These are phyloP conservation scores for Daldinia caldariorum DNA, from an alignment of 495 filamentous ascomycete genomes.

Conservation along the genomic window DNA sequence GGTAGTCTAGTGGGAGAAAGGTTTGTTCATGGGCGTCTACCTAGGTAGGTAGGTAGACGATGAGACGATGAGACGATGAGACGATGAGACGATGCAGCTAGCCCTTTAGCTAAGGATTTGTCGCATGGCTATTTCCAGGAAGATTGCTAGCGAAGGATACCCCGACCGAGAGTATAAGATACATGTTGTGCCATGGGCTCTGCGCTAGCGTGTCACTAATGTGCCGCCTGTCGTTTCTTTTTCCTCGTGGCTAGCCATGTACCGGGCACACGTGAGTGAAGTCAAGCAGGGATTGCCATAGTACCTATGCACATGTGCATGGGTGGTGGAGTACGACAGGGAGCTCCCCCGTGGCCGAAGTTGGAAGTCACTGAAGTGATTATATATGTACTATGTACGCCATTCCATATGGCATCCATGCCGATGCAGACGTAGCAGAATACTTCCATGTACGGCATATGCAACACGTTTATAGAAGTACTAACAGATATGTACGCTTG, in stretches of 20 bases:
- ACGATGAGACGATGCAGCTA: slow-evolving; percentile 28
- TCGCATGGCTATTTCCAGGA: slow-evolving; percentile 47
- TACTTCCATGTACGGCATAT: background rate
- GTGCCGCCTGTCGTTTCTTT: slow-evolving; percentile 39
- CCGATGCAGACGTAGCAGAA: slow-evolving; percentile 3
- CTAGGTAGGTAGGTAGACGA: no score
- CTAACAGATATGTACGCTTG: slow-evolving; percentile 1
- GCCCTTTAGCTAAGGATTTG: slow-evolving; percentile 39
- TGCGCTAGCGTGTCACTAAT: slow-evolving; percentile 35
- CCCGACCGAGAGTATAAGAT: slow-evolving; percentile 24
- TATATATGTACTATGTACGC: slow-evolving; percentile 18
- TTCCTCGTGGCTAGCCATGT: slow-evolving; percentile 41
- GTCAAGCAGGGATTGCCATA: slow-evolving; percentile 40
- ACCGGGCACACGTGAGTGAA: slow-evolving; percentile 42
- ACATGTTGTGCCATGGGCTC: slow-evolving; percentile 31
- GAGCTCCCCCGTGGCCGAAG: slow-evolving; percentile 39
- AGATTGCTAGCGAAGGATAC: slow-evolving; percentile 28
- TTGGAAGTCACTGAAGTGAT: slow-evolving; percentile 10
- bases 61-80: slow-evolving; percentile 11
- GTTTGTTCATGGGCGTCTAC: slow-evolving; percentile 16
- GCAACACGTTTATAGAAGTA: background rate
- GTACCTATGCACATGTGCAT: slow-evolving; percentile 38
- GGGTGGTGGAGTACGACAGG: slow-evolving; percentile 36
- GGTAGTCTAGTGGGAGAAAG: no score
- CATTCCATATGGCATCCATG: background rate